Conservation (phyloP, 352 stramenopile species). For the Pythium monospermum region DNA sequence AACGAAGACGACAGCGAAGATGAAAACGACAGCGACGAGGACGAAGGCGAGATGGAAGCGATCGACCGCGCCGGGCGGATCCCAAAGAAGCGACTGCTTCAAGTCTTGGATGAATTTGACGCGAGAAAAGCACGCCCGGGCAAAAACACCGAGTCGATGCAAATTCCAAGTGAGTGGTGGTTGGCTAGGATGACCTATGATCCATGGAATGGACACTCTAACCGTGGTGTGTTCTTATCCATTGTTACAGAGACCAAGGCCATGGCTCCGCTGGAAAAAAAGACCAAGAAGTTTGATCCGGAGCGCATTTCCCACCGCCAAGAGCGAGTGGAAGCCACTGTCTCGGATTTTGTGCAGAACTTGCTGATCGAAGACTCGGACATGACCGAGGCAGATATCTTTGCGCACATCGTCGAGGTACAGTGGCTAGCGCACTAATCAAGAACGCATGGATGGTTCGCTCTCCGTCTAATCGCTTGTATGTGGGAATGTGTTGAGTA, state of each 20-base stretch:
- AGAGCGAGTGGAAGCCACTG: slow-evolving; percentile 58
- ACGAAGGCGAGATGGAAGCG: slow-evolving; percentile 26
- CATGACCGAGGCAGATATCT: slow-evolving; percentile 46
- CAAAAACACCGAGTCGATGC: slow-evolving; percentile 53
- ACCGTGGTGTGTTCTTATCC: background rate
- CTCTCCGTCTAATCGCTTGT: too few relatives aligned
- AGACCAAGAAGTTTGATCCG: slow-evolving; percentile 49
- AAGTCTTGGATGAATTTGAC: slow-evolving; percentile 62
- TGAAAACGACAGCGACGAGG: slow-evolving; percentile 12
- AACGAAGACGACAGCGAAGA: slow-evolving; percentile 6
- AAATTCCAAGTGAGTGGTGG: slow-evolving; percentile 34
- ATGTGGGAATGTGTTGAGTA: too few relatives aligned
- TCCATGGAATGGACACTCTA: background rate
- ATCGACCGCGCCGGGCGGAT: slow-evolving; percentile 71
- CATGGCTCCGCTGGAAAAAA: slow-evolving; percentile 61
- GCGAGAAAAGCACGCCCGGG: slow-evolving; percentile 26
- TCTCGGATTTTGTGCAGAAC: slow-evolving; percentile 66
- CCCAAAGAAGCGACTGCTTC: slow-evolving; percentile 61
- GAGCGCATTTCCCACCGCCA: slow-evolving; percentile 71
- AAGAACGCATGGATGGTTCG: too few relatives aligned
- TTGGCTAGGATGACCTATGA: too few relatives aligned
- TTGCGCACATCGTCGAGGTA: slow-evolving; percentile 70
- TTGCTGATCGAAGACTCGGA: slow-evolving; percentile 63
- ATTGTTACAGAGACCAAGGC: slow-evolving; percentile 57
- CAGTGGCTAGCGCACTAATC: too few relatives aligned